Conservation (phyloP, 495 filamentous ascomycete species). For the Daldinia childiae region DNA sequence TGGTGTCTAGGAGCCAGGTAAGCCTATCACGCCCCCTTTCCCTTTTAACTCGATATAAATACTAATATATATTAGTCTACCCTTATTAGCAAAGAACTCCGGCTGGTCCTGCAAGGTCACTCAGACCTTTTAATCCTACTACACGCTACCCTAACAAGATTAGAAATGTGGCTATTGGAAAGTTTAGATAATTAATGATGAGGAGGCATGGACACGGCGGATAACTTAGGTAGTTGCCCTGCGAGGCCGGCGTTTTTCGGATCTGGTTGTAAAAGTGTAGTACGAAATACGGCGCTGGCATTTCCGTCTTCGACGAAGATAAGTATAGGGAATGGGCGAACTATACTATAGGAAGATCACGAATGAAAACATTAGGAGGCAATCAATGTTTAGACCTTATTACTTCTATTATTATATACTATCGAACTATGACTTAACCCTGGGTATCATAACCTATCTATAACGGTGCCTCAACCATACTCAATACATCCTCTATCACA, state of each 20-base stretch:
- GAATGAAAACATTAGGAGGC: conserved; percentile 14
- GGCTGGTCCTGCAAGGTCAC: conserved; percentile 61
- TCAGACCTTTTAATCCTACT: conserved; percentile 51
- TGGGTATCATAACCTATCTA: conserved; percentile 51
- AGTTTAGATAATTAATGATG: conserved; percentile 30
- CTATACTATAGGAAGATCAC: conserved; percentile 7
- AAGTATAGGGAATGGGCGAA: neutral
- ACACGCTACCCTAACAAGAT: conserved; percentile 10
- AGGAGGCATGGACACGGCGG: conserved; percentile 24
- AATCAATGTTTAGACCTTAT: neutral
- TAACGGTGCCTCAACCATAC: conserved; percentile 73
- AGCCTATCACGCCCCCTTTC: conserved; percentile 41
- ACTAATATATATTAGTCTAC: conserved; percentile 59
- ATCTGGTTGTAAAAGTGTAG: conserved; percentile 15
- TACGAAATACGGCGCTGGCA: conserved; percentile 6
- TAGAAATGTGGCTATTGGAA: conserved; percentile 11
- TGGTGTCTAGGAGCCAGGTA: conserved; percentile 98
- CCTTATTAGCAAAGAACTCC: conserved; percentile 55
- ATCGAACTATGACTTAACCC: conserved; percentile 6
- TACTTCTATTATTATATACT: neutral
- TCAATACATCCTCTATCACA: conserved; percentile 85
- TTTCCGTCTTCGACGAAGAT: conserved; percentile 12
- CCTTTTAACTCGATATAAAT: conserved; percentile 18
- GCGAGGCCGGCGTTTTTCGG: conserved; percentile 36
- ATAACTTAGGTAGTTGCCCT: conserved; percentile 13